phyloP scores from a whole-genome alignment of 1,284 basidiomycete genomes.

The Ustilago loliicola region DNA sequence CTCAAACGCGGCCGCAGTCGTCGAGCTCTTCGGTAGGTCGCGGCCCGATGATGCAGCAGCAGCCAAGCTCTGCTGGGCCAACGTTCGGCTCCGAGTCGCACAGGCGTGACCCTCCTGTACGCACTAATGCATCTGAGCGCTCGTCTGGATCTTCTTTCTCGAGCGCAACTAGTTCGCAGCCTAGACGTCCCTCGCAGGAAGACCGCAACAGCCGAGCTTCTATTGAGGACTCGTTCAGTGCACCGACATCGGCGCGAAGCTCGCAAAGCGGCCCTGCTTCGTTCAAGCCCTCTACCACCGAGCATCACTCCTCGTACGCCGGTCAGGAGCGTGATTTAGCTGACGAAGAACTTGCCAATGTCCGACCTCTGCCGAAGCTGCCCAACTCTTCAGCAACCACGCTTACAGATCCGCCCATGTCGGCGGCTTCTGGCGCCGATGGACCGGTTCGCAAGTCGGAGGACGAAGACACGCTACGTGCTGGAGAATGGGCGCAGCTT shows the following conservation, averaged over 20 bases:
- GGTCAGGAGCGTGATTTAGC: constrained; percentile 46
- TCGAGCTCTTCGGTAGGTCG: constrained; percentile 21
- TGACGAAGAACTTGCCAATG: constrained; percentile 55
- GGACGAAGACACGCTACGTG: constrained; percentile 59
- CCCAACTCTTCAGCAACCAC: constrained; percentile 37
- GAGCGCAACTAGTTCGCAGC: constrained; percentile 35
- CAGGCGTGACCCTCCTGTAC: constrained; percentile 32
- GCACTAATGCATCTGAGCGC: constrained; percentile 50
- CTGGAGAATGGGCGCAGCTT: constrained; percentile 53
- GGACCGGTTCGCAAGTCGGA: constrained; percentile 36
- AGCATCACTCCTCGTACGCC: constrained; percentile 25
- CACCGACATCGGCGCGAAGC: constrained; percentile 62
- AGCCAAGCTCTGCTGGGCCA: not conserved
- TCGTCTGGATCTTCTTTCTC: constrained; percentile 65
- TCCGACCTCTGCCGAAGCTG: constrained; percentile 57
- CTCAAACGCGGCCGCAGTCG: constrained; percentile 30
- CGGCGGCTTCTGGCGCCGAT: constrained; percentile 3
- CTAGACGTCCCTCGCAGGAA: constrained; percentile 30
- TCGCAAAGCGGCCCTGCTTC: constrained; percentile 54
- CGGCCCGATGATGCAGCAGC: constrained; percentile 5
- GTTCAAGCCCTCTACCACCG: constrained; percentile 20
- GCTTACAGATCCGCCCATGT: constrained; percentile 22
- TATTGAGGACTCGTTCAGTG: constrained; percentile 56
- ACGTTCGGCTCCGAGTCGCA: constrained; percentile 21
- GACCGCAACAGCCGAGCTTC: constrained; percentile 37